These are phyloP conservation scores for Gautieria morchelliformis DNA, from an alignment of 768 basidiomycete species.

Conservation along the genomic window DNA sequence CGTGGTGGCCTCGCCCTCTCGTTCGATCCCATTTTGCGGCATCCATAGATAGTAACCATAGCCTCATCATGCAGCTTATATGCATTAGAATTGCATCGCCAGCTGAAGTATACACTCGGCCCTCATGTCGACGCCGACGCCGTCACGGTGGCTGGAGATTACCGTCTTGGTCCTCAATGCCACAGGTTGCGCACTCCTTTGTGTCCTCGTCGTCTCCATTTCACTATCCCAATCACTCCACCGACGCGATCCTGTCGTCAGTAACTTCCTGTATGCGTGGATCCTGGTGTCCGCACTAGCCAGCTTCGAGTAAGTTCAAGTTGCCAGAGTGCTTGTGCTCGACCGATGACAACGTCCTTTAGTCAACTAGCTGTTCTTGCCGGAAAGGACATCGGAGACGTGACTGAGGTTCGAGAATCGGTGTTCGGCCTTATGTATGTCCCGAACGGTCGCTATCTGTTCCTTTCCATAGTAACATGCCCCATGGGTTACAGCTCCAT, in stretches of 20 bases:
- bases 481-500: neutral
- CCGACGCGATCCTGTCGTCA: constrained; percentile 3
- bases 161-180: neutral
- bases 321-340: too few species aligned
- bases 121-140: too few species aligned
- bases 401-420: neutral
- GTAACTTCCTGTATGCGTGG: constrained; percentile 5
- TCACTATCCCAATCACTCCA: neutral
- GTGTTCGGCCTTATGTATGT: neutral
- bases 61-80: too few species aligned
- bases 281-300: neutral
- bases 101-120: too few species aligned
- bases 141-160: too few species aligned
- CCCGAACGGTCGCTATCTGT: neutral
- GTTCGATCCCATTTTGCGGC: too few species aligned
- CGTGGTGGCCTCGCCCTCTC: too few species aligned
- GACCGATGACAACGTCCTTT: neutral
- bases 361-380: neutral
- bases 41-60: too few species aligned
- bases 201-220: neutral
- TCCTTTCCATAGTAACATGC: neutral
- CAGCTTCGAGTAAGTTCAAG: constrained; percentile 1
- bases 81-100: too few species aligned
- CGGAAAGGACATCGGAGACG: neutral
- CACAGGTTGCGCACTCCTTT: neutral